Evolutionary conservation across 768 basidiomycete genomes (phyloP).

Genomic region (Cubamyces lactineus): DNA sequence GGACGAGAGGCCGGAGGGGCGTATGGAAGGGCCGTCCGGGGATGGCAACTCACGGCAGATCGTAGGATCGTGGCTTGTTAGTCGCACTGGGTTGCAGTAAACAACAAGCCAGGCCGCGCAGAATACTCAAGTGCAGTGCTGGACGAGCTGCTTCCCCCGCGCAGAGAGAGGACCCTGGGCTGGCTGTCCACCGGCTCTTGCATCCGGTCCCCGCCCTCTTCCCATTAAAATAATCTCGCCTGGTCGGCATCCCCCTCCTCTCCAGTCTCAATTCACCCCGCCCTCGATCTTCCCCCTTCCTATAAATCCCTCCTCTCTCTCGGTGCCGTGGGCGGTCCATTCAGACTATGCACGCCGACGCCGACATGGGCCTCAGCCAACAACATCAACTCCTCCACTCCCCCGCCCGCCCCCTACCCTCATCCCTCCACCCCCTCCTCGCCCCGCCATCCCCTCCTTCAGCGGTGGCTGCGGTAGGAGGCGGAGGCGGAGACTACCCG

Average conservation of each 20-base stretch:
- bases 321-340: neutral
- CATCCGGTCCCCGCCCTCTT: too few relatives aligned
- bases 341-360: constrained; percentile 20
- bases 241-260: neutral
- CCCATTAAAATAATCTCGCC: neutral
- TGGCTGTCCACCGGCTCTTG: too few relatives aligned
- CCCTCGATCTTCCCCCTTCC: neutral
- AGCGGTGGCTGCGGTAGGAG: neutral
- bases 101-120: too few relatives aligned
- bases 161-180: too few relatives aligned
- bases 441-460: neutral
- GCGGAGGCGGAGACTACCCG: constrained; percentile 17
- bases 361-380: constrained; percentile 22
- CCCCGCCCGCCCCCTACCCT: neutral
- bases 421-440: neutral
- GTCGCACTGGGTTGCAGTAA: too few relatives aligned
- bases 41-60: neutral
- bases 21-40: neutral
- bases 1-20: neutral
- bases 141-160: too few relatives aligned
- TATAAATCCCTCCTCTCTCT: constrained; percentile 7
- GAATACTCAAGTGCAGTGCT: too few relatives aligned
- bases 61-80: too few relatives aligned
- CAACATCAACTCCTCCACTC: constrained; percentile 1
- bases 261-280: neutral